Conservation (phyloP, 441 rosid genomes). For the Brassica balearica region DNA sequence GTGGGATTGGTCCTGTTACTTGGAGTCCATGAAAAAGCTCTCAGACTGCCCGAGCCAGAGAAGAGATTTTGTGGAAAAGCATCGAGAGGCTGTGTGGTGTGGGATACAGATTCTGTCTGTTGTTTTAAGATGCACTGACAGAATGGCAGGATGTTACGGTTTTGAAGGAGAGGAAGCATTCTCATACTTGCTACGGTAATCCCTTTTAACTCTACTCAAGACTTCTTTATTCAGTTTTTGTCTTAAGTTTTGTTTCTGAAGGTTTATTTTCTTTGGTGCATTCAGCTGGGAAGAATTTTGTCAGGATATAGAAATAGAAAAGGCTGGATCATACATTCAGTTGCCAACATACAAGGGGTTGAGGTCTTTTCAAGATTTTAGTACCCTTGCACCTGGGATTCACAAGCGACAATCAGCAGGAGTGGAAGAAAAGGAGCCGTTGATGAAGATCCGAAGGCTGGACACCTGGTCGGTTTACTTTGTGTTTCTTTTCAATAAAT, state of each 20-base stretch:
- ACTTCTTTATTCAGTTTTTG: conserved; percentile 1
- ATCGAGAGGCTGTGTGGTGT: conserved; percentile 79
- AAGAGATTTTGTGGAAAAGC: conserved; percentile 44
- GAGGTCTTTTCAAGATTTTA: conserved; percentile 43
- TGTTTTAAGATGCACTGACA: conserved; percentile 63
- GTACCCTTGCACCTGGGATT: conserved; percentile 48
- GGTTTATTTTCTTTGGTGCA: conserved; percentile 30
- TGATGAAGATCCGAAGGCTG: conserved; percentile 51
- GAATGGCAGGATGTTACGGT: conserved; percentile 56
- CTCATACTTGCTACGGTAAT: conserved; percentile 81
- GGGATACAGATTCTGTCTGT: conserved; percentile 63
- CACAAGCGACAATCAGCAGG: conserved; percentile 46
- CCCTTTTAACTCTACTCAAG: conserved; percentile 28
- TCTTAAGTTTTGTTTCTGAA: conserved; percentile 32
- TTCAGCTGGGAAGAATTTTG: conserved; percentile 94
- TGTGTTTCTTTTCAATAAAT: conserved; percentile 28
- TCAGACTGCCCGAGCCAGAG: conserved; percentile 34
- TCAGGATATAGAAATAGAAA: conserved; percentile 80
- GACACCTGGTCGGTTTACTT: conserved; percentile 53
- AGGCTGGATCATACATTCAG: conserved; percentile 67
- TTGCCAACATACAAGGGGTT: conserved; percentile 45
- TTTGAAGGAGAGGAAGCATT: conserved; percentile 64
- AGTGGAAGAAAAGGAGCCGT: conserved; percentile 53
- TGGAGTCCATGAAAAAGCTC: conserved; percentile 61
- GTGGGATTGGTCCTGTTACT: conserved; percentile 97